Conservation (phyloP, 2,329 filamentous ascomycete species). For the Arachnomyces sp. region DNA sequence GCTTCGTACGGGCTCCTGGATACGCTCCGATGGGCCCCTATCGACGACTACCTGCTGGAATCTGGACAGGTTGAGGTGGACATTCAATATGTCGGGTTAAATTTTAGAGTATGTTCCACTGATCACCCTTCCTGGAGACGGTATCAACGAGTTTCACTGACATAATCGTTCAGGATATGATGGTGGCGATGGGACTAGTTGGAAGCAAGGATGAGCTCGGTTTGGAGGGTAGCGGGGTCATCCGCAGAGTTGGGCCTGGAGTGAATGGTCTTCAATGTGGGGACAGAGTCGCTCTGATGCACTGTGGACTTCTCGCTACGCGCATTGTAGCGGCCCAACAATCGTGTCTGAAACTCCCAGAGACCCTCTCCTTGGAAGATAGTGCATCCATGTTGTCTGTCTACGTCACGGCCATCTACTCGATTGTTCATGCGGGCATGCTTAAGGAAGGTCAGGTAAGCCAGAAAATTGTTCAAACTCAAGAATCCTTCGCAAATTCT, state of each 20-base stretch:
- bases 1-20: too few relatives aligned
- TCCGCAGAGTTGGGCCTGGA: constrained; percentile 8
- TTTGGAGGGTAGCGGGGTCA: constrained; percentile 10
- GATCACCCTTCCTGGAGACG: too few relatives aligned
- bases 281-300: background rate
- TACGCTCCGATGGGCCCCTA: too few relatives aligned
- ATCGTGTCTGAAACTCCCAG: background rate
- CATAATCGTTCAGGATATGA: background rate
- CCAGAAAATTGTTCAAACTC: background rate
- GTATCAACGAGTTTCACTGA: too few relatives aligned
- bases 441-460: background rate
- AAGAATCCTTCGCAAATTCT: background rate
- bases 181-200: background rate
- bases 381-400: constrained; percentile 15
- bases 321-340: background rate
- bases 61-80: too few relatives aligned
- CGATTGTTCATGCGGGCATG: constrained; percentile 10
- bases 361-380: constrained; percentile 10
- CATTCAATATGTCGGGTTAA: too few relatives aligned
- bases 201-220: constrained; percentile 4
- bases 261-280: background rate
- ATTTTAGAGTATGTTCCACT: too few relatives aligned
- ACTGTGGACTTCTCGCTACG: background rate
- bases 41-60: too few relatives aligned
- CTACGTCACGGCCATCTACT: constrained; percentile 15